Evolutionary conservation across 2,329 filamentous ascomycete genomes (phyloP).

Genomic region (Daldinia sp.): DNA sequence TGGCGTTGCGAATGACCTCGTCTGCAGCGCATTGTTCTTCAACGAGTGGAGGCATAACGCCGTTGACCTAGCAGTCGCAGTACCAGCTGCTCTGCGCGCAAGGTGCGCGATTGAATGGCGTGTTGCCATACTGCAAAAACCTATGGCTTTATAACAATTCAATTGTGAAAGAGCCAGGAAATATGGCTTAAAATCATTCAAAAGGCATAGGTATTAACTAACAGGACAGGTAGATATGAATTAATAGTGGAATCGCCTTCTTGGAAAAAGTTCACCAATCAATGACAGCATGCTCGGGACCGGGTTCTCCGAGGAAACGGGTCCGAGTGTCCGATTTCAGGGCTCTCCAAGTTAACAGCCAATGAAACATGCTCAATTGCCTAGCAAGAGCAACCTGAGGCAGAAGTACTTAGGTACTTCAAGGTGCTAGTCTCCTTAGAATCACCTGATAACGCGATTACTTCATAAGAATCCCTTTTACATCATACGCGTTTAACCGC

Average conservation of each 20-base stretch:
- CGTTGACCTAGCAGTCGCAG: conserved; percentile 46
- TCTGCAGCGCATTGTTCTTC: conserved; percentile 53
- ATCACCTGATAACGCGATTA: conserved; percentile 49
- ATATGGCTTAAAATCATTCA: not conserved
- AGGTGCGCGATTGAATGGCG: conserved; percentile 56
- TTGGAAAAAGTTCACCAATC: conserved; percentile 24
- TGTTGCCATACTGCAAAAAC: conserved; percentile 54
- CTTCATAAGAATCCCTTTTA: conserved; percentile 22
- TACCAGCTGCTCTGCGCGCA: conserved; percentile 50
- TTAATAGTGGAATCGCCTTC: conserved; percentile 20
- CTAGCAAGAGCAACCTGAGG: conserved; percentile 22
- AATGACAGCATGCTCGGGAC: conserved; percentile 24
- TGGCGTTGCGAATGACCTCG: conserved; percentile 67
- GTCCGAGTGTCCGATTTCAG: conserved; percentile 25
- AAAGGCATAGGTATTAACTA: not conserved
- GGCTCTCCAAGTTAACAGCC: conserved; percentile 6
- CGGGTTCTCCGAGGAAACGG: conserved; percentile 2
- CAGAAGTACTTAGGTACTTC: not conserved
- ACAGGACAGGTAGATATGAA: conserved; percentile 2
- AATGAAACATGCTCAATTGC: conserved; percentile 42
- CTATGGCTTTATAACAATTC: not conserved
- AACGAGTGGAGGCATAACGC: conserved; percentile 43
- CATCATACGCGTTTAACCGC: conserved; percentile 43
- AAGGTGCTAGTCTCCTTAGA: not conserved
- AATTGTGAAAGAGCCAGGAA: not conserved